Conservation (phyloP, 306 rosid species). For the peach (Prunus persica) region DNA sequence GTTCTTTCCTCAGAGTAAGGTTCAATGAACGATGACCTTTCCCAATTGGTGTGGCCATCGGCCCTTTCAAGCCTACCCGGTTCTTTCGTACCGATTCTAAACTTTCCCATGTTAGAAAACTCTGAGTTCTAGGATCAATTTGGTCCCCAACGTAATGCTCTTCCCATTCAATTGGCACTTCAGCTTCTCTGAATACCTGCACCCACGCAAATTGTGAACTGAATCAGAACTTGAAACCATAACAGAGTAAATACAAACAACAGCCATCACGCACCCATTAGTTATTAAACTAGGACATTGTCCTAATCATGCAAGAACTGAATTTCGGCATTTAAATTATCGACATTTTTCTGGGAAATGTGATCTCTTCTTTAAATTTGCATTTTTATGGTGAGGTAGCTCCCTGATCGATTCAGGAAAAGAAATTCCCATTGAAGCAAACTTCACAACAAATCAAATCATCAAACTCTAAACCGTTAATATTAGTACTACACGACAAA, state of each 20-base stretch:
- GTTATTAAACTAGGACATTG: neutral
- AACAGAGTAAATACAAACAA: neutral
- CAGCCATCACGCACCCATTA: neutral
- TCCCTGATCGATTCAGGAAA: neutral
- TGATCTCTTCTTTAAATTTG: neutral
- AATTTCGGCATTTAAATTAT: neutral
- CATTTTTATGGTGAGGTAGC: neutral
- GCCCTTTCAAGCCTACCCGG: constrained; percentile 94
- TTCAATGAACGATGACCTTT: constrained; percentile 97
- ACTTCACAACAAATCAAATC: neutral
- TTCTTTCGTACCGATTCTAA: constrained; percentile 81
- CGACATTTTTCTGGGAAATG: neutral
- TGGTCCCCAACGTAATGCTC: constrained; percentile 79
- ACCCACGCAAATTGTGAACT: neutral
- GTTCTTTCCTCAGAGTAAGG: constrained; percentile 96
- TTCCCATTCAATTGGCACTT: constrained; percentile 94
- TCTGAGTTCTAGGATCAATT: constrained; percentile 88
- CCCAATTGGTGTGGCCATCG: constrained; percentile 99
- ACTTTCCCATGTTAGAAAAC: constrained; percentile 98
- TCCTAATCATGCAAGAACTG: neutral
- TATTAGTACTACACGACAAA: neutral
- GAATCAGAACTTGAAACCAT: neutral
- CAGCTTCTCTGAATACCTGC: constrained; percentile 74
- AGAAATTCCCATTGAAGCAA: neutral
- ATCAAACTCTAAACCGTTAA: neutral